Percentiles rank a stretch among this genome's conserved stretches.
These are phyloP conservation scores for Decorospora gaudefroyi DNA, from an alignment of 2,329 filamentous ascomycete genomes.

Conservation along the genomic window DNA sequence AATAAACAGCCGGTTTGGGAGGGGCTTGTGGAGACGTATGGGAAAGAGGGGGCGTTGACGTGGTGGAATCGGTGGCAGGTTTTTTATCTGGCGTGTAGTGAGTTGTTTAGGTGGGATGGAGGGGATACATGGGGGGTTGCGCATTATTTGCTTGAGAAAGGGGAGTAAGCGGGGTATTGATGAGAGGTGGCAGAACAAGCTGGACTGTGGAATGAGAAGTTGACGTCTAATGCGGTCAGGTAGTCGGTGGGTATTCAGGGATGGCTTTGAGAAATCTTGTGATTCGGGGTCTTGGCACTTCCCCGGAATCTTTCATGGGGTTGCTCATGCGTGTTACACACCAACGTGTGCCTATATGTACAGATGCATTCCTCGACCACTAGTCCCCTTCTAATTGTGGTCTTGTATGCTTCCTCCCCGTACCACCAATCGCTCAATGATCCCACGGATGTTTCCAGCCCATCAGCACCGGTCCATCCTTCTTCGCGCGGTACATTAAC, in stretches of 20 bases:
- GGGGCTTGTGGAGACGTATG: conserved; percentile 67
- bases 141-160: conserved; percentile 70
- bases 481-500: conserved; percentile 95
- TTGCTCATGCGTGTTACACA: no score
- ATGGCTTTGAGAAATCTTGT: no score
- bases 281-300: background rate
- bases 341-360: conserved; percentile 1
- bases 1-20: conserved; percentile 67
- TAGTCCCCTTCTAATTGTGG: no score
- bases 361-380: no score
- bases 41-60: conserved; percentile 60
- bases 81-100: conserved; percentile 72
- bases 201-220: no score
- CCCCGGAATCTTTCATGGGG: background rate
- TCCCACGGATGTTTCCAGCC: conserved; percentile 81
- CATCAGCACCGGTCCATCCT: conserved; percentile 88
- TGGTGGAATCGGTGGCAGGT: conserved; percentile 75
- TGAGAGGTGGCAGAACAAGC: background rate
- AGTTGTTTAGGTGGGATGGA: conserved; percentile 67
- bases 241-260: no score
- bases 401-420: background rate
- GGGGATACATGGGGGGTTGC: conserved; percentile 71
- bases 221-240: background rate
- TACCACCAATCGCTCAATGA: conserved; percentile 31
- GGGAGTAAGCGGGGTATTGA: conserved; percentile 19